Evolutionary conservation across 495 filamentous ascomycete genomes (phyloP).

Genomic region (Talaromyces adpressus): DNA sequence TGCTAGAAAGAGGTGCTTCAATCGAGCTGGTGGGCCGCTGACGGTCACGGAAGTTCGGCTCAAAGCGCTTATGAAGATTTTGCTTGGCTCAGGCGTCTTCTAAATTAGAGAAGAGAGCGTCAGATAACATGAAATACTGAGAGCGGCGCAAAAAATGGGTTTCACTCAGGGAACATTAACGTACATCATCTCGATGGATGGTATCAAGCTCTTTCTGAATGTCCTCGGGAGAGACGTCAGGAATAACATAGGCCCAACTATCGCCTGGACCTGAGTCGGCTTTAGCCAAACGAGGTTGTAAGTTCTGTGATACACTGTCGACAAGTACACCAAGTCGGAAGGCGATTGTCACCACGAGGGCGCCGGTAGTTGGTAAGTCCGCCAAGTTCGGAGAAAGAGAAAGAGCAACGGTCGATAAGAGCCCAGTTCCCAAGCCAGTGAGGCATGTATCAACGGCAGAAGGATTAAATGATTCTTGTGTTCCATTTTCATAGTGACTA

Average conservation of each 20-base stretch:
- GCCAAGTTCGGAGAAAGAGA: constrained; percentile 23
- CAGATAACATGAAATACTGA: no score
- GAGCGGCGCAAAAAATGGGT: neutral
- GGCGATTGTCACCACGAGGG: constrained; percentile 24
- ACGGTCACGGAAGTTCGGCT: constrained; percentile 28
- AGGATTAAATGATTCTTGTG: constrained; percentile 12
- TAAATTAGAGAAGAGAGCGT: neutral
- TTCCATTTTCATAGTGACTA: constrained; percentile 17
- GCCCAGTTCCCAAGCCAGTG: constrained; percentile 30
- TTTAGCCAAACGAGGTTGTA: constrained; percentile 19
- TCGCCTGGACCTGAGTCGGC: constrained; percentile 6
- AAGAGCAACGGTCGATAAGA: constrained; percentile 30
- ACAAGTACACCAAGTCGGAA: constrained; percentile 33
- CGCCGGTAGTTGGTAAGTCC: constrained; percentile 20
- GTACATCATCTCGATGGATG: constrained; percentile 8
- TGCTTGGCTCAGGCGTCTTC: constrained; percentile 13
- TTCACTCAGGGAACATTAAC: no score
- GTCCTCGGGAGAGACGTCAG: constrained; percentile 18
- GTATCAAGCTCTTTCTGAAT: constrained; percentile 30
- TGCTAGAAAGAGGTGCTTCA: constrained; percentile 22
- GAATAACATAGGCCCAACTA: constrained; percentile 37
- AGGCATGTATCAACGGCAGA: constrained; percentile 17
- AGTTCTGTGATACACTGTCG: constrained; percentile 22
- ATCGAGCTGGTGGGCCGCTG: constrained; percentile 35
- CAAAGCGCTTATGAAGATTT: constrained; percentile 33